Evolutionary conservation across 2,329 filamentous ascomycete species (phyloP).

Genomic region (Trichoderma breve): DNA sequence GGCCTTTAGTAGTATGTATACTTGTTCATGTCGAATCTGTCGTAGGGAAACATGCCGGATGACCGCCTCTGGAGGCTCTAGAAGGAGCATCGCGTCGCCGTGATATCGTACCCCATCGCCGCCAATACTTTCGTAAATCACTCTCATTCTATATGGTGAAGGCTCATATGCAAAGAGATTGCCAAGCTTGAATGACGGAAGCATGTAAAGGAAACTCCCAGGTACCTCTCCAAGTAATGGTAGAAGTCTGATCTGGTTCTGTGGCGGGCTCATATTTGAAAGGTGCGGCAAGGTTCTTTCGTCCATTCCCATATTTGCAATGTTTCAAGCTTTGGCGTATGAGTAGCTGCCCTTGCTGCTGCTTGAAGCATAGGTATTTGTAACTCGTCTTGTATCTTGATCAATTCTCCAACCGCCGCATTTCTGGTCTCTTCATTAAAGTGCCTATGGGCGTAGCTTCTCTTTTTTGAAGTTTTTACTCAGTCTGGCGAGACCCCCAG

Average conservation of each 20-base stretch:
- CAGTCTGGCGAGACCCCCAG: too few species aligned
- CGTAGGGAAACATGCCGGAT: too few species aligned
- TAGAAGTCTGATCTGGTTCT: conserved; percentile 5
- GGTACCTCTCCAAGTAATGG: conserved; percentile 23
- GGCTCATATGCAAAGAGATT: neutral
- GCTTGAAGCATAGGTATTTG: conserved; percentile 25
- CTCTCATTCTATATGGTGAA: too few species aligned
- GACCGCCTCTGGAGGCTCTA: too few species aligned
- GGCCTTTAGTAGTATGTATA: too few species aligned
- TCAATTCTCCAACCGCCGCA: neutral
- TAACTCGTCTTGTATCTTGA: conserved; percentile 21
- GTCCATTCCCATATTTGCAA: conserved; percentile 37
- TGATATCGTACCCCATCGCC: too few species aligned
- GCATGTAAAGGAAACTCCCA: conserved; percentile 15
- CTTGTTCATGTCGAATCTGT: too few species aligned
- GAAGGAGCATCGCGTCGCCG: too few species aligned
- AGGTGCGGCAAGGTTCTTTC: conserved; percentile 25
- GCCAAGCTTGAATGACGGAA: conserved; percentile 24
- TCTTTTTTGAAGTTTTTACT: too few species aligned
- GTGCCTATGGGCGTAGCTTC: too few species aligned
- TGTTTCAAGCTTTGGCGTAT: conserved; percentile 32
- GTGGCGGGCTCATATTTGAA: conserved; percentile 25
- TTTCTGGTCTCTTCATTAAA: too few species aligned
- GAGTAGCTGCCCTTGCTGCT: conserved; percentile 27
- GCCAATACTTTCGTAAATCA: too few species aligned